Percentiles rank a stretch among this genome's conserved stretches.
Evolutionary conservation across 2,329 filamentous ascomycete genomes (phyloP).

Genomic region (Cladosporium sp.): DNA sequence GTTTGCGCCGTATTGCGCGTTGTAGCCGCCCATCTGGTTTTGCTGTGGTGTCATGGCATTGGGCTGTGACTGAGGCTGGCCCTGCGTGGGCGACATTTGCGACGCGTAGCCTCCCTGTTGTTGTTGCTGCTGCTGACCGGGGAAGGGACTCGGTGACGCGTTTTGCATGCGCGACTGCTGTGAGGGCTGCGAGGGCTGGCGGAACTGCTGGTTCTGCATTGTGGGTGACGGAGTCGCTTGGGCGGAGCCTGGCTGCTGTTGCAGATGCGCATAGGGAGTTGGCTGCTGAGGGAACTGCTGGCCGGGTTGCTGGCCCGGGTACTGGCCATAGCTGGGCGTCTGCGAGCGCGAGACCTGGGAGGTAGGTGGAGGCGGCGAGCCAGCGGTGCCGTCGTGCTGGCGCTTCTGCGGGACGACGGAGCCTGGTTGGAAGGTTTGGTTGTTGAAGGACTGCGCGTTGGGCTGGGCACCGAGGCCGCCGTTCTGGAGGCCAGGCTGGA

Average conservation of each 20-base stretch:
- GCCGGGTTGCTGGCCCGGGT: constrained; percentile 62
- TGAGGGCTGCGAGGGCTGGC: constrained; percentile 60
- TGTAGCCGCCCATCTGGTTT: constrained; percentile 39
- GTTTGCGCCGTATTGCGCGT: constrained; percentile 41
- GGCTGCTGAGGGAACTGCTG: constrained; percentile 63
- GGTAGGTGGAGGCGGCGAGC: constrained; percentile 78
- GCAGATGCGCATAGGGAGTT: constrained; percentile 77
- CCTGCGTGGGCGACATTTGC: constrained; percentile 38
- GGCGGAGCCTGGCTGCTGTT: constrained; percentile 73
- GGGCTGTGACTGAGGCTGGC: constrained; percentile 21
- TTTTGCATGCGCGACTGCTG: constrained; percentile 69
- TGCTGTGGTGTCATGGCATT: constrained; percentile 27
- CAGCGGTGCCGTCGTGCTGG: constrained; percentile 80
- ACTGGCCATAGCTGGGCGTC: constrained; percentile 69
- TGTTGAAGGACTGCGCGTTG: constrained; percentile 72
- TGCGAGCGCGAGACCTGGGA: constrained; percentile 84
- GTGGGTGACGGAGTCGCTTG: constrained; percentile 92
- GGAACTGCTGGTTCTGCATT: constrained; percentile 76
- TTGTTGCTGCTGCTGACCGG: constrained; percentile 45
- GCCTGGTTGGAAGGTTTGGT: constrained; percentile 79
- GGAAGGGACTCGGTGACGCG: constrained; percentile 85
- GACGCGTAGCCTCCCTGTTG: constrained; percentile 44
- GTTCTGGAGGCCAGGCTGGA: constrained; percentile 71
- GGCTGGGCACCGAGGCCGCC: constrained; percentile 65
- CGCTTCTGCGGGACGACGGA: constrained; percentile 88